Evolutionary conservation across 805 yeast species (phyloP).

Genomic region (Wickerhamomyces bovis): DNA sequence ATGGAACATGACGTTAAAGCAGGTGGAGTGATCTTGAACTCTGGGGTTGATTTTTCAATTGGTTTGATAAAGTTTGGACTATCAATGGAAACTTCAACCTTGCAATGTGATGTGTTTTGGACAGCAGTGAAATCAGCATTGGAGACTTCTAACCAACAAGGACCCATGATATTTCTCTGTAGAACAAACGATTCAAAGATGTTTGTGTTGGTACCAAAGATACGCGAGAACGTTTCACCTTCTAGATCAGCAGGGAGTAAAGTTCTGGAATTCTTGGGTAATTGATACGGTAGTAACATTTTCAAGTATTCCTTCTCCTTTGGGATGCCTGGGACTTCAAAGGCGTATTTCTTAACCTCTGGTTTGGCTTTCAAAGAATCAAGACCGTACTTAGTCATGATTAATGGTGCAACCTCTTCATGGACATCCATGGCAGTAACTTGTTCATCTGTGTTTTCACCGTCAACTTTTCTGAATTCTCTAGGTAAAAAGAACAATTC

Average conservation of each 20-base stretch:
- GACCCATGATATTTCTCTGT: conserved; percentile 87
- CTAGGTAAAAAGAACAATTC: conserved; percentile 78
- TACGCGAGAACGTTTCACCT: conserved; percentile 72
- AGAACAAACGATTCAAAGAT: conserved; percentile 83
- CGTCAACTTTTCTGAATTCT: conserved; percentile 38
- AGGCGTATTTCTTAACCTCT: conserved; percentile 75
- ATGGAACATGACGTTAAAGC: conserved; percentile 68
- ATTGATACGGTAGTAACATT: conserved; percentile 66
- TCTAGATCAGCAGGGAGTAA: conserved; percentile 55
- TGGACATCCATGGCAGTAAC: conserved; percentile 61
- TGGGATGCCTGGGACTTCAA: conserved; percentile 79
- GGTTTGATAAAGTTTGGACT: conserved; percentile 45
- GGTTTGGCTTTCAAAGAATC: conserved; percentile 63
- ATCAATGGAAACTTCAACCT: conserved; percentile 59
- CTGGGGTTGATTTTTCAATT: conserved; percentile 35
- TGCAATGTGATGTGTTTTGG: conserved; percentile 71
- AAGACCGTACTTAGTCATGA: conserved; percentile 58
- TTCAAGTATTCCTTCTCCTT: conserved; percentile 73
- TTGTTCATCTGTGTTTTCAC: conserved; percentile 33
- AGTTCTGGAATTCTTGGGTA: conserved; percentile 46
- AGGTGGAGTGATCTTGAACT: conserved; percentile 43
- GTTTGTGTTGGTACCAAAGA: conserved; percentile 71
- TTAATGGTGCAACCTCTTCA: conserved; percentile 65
- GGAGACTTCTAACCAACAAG: conserved; percentile 85
- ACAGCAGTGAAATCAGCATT: conserved; percentile 54